A percentile compares a stretch with the other conserved stretches of the same genome.
These are phyloP conservation scores for Hypoxylon lienhwacheense DNA, from an alignment of 495 filamentous ascomycete species.

Conservation along the genomic window DNA sequence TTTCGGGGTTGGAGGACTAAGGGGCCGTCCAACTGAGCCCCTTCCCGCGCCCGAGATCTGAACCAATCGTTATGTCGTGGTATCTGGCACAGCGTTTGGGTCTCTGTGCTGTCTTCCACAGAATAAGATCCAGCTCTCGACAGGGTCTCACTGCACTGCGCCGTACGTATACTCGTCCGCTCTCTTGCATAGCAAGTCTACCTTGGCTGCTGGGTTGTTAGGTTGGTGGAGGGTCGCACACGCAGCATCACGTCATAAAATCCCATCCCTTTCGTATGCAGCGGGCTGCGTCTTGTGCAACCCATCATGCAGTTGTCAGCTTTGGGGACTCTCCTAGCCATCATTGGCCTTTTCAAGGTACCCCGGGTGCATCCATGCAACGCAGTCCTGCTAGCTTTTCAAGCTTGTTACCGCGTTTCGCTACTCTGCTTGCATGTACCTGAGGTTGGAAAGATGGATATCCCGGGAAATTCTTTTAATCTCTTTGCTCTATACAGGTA, in stretches of 20 bases:
- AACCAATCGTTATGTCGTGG: slow-evolving; percentile 37
- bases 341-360: slow-evolving; percentile 29
- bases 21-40: slow-evolving; percentile 6
- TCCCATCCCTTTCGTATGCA: slow-evolving; percentile 37
- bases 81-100: slow-evolving; percentile 32
- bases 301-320: slow-evolving; percentile 37
- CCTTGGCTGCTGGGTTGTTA: slow-evolving; percentile 16
- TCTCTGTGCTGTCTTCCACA: slow-evolving; percentile 33
- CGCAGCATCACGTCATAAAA: slow-evolving; percentile 37
- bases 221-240: slow-evolving; percentile 34
- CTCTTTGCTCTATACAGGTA: not conserved
- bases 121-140: slow-evolving; percentile 37
- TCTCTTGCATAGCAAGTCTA: slow-evolving; percentile 19
- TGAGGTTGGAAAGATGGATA: slow-evolving; percentile 8
- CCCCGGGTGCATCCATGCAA: slow-evolving; percentile 35
- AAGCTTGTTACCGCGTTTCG: slow-evolving; percentile 28
- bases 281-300: slow-evolving; percentile 36
- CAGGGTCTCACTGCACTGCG: slow-evolving; percentile 33
- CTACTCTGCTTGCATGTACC: slow-evolving; percentile 24
- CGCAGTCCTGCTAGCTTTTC: slow-evolving; percentile 20
- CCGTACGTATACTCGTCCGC: slow-evolving; percentile 12
- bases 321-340: slow-evolving; percentile 30
- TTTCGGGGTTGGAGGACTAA: slow-evolving; percentile 8
- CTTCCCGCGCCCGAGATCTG: slow-evolving; percentile 36
- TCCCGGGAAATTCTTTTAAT: slow-evolving; percentile 9